A percentile compares a stretch with the other conserved stretches of the same genome.
phyloP scores from a whole-genome alignment of 1,284 basidiomycete genomes.

The Heterobasidion occidentale region DNA sequence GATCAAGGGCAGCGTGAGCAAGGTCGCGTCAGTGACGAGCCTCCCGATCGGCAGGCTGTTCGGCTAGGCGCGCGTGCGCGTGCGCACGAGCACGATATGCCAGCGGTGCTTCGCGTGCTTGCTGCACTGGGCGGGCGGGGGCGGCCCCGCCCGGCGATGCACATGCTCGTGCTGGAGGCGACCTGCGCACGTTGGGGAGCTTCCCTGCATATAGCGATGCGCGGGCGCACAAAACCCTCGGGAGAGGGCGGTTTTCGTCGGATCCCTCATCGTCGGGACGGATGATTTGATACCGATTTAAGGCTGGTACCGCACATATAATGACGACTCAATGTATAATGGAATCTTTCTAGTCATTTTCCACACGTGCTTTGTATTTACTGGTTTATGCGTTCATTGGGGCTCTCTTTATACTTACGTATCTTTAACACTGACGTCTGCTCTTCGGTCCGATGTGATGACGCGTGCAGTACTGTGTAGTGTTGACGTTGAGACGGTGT shows the following conservation, averaged over 20 bases:
- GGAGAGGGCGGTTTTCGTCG: background rate
- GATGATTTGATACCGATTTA: background rate
- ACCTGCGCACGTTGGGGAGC: no score
- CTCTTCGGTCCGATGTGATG: no score
- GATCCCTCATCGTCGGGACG: background rate
- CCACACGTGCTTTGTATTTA: no score
- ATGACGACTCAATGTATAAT: background rate
- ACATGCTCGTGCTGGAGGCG: no score
- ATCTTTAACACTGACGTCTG: no score
- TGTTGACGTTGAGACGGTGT: no score
- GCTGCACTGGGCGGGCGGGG: background rate
- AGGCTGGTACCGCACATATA: background rate
- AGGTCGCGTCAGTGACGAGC: background rate
- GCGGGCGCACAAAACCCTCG: background rate
- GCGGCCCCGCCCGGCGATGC: no score
- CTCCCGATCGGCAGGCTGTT: background rate
- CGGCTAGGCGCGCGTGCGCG: no score
- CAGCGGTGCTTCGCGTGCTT: background rate
- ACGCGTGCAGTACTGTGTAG: no score
- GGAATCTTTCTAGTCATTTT: background rate
- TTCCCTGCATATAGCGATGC: background rate
- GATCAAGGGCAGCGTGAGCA: conserved; percentile 1
- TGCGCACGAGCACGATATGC: no score
- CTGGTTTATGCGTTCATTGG: no score
- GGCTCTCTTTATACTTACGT: no score